Evolutionary conservation across 2,329 filamentous ascomycete genomes (phyloP).

Genomic region (Phoma sp.): DNA sequence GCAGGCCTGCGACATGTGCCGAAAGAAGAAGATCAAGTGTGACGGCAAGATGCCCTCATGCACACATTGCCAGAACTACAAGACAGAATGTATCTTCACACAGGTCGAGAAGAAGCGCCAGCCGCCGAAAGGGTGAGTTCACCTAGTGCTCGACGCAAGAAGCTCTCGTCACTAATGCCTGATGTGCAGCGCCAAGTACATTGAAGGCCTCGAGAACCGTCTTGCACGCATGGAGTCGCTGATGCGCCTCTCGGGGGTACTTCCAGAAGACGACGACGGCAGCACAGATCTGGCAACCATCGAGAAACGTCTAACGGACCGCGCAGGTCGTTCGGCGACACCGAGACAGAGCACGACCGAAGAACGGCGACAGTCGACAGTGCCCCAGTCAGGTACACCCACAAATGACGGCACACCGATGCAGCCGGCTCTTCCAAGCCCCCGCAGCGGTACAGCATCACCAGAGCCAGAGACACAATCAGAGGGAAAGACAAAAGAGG

Average conservation of each 20-base stretch:
- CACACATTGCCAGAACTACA: constrained; percentile 96
- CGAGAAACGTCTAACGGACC: constrained; percentile 73
- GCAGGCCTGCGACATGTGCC: constrained; percentile 93
- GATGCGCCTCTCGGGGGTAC: constrained; percentile 80
- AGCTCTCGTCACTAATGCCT: neutral
- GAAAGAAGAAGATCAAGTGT: constrained; percentile 96
- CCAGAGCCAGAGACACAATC: constrained; percentile 54
- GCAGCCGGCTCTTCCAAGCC: constrained; percentile 56
- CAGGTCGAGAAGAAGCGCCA: constrained; percentile 98
- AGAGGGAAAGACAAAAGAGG: constrained; percentile 67
- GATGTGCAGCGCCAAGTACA: constrained; percentile 82
- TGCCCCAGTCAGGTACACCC: constrained; percentile 45
- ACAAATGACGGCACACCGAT: constrained; percentile 48
- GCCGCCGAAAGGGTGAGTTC: constrained; percentile 83
- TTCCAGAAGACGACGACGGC: constrained; percentile 83
- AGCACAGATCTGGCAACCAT: constrained; percentile 86
- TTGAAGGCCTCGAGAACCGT: constrained; percentile 93
- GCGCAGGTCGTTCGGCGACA: constrained; percentile 37
- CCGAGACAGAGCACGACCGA: constrained; percentile 28
- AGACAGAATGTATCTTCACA: constrained; percentile 96
- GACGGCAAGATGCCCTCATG: constrained; percentile 95
- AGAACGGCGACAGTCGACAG: constrained; percentile 43
- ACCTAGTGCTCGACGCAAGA: neutral
- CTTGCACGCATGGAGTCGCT: constrained; percentile 95
- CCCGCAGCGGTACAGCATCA: constrained; percentile 58